These are phyloP conservation scores for Ceratocystis ficicola DNA, from an alignment of 2,329 filamentous ascomycete genomes.

Conservation along the genomic window DNA sequence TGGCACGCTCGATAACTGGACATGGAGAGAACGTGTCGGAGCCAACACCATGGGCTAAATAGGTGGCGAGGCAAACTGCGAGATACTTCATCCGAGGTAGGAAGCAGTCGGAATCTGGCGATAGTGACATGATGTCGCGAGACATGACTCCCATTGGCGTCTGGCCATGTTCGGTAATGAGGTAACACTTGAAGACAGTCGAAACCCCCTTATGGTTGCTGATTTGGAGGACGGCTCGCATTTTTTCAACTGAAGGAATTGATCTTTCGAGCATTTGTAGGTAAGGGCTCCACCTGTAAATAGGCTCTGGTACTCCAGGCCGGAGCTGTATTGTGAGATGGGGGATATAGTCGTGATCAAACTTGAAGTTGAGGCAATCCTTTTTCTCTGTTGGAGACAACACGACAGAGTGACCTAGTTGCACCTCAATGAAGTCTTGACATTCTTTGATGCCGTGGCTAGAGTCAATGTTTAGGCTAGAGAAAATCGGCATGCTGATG, in stretches of 20 bases:
- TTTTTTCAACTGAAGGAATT: background rate
- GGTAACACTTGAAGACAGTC: background rate
- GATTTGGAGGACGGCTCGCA: background rate
- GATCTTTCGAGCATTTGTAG: background rate
- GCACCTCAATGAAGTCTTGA: slow-evolving; percentile 3
- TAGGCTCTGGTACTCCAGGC: background rate
- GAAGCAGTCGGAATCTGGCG: background rate
- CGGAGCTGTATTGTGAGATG: slow-evolving; percentile 1
- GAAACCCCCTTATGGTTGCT: background rate
- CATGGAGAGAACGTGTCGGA: background rate
- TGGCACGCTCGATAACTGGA: background rate
- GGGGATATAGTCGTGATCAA: background rate
- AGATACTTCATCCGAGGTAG: background rate
- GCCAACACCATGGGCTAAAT: background rate
- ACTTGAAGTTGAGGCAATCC: background rate
- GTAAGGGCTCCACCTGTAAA: background rate
- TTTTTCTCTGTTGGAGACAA: background rate
- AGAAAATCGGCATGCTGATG: background rate
- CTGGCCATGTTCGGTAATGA: background rate
- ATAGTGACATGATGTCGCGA: background rate
- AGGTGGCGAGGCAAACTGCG: background rate
- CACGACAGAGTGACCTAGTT: background rate
- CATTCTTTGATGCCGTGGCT: background rate
- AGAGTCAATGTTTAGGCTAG: background rate
- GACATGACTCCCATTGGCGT: background rate